Conservation (phyloP, 2,329 filamentous ascomycete species). For the Phialophora tarda region DNA sequence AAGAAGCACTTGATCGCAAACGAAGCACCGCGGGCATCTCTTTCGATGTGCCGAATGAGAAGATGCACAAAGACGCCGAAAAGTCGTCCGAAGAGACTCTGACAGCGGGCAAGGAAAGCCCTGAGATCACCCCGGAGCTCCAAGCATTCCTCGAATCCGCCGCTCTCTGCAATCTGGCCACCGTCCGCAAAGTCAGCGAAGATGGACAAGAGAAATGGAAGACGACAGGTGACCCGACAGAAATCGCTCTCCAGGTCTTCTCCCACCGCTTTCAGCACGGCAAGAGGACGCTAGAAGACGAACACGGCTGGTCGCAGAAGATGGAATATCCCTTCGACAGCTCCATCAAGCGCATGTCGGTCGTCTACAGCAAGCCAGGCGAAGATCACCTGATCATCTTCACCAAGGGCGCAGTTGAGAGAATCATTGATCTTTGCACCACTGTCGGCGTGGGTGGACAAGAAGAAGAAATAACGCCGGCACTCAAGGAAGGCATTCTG, state of each 20-base stretch:
- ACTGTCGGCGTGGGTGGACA: conserved; percentile 51
- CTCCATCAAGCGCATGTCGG: conserved; percentile 70
- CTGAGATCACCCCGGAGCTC: conserved; percentile 54
- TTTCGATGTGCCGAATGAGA: conserved; percentile 66
- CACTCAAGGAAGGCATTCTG: conserved; percentile 47
- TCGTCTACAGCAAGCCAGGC: conserved; percentile 56
- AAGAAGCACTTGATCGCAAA: conserved; percentile 61
- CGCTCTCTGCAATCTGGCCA: conserved; percentile 62
- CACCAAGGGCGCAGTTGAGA: conserved; percentile 68
- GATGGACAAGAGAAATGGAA: conserved; percentile 54
- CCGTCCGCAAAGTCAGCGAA: conserved; percentile 53
- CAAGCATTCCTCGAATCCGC: conserved; percentile 60
- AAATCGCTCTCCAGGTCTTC: conserved; percentile 71
- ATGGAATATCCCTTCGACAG: conserved; percentile 70
- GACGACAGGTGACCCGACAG: conserved; percentile 67
- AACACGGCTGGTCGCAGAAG: conserved; percentile 58
- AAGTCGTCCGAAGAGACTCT: conserved; percentile 39
- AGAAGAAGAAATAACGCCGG: conserved; percentile 49
- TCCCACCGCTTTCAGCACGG: conserved; percentile 61
- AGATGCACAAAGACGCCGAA: conserved; percentile 42
- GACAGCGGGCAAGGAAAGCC: conserved; percentile 37
- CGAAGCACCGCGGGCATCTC: conserved; percentile 65
- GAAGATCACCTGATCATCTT: conserved; percentile 53
- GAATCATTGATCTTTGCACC: conserved; percentile 63
- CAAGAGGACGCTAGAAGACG: conserved; percentile 49